Conservation (phyloP, 2,329 filamentous ascomycete genomes). For the Epichloe coenophiala region DNA sequence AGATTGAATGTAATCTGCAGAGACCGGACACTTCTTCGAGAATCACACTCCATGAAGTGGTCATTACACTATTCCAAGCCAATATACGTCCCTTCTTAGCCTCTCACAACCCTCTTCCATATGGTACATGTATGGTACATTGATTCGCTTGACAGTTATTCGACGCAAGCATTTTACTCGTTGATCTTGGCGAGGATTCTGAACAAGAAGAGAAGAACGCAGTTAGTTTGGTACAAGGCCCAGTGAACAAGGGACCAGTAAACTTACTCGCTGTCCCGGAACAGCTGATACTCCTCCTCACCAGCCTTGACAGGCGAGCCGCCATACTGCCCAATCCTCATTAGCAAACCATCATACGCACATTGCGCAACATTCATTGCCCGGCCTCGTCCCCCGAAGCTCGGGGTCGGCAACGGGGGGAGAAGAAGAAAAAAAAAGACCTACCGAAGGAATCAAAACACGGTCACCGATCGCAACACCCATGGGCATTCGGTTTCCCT, state of each 20-base stretch:
- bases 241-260: background rate
- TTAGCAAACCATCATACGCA: background rate
- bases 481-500: slow-evolving; percentile 77
- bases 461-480: slow-evolving; percentile 75
- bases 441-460: slow-evolving; percentile 88
- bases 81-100: background rate
- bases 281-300: slow-evolving; percentile 90
- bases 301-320: slow-evolving; percentile 94
- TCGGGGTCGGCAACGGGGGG: no score
- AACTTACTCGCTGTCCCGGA: slow-evolving; percentile 95
- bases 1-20: slow-evolving; percentile 14
- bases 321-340: slow-evolving; percentile 50
- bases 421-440: slow-evolving; percentile 15
- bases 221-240: background rate
- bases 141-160: slow-evolving; percentile 4
- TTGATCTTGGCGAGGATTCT: slow-evolving; percentile 99
- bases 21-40: slow-evolving; percentile 10
- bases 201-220: no score
- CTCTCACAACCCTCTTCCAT: slow-evolving; percentile 8
- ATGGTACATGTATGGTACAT: slow-evolving; percentile 25
- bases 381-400: no score
- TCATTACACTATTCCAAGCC: background rate
- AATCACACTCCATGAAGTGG: slow-evolving; percentile 1
- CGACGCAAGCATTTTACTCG: slow-evolving; percentile 45
- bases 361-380: no score